These are phyloP conservation scores for Leccinum idahoense DNA, from an alignment of 1,284 basidiomycete genomes.

Conservation along the genomic window DNA sequence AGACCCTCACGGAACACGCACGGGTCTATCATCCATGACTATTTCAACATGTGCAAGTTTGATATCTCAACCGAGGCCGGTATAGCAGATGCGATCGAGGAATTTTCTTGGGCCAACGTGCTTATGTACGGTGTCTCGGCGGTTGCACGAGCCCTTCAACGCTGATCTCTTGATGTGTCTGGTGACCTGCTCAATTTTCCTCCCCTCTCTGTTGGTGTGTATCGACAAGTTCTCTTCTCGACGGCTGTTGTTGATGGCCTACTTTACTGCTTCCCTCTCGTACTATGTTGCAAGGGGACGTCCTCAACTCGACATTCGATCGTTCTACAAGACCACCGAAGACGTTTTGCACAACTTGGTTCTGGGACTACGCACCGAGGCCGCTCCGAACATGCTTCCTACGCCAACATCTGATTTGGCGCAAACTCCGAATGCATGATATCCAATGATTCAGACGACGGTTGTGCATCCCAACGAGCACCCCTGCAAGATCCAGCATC, in stretches of 20 bases:
- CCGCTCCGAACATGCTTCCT: slow-evolving; percentile 32
- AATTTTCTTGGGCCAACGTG: slow-evolving; percentile 38
- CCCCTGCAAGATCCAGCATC: slow-evolving; percentile 51
- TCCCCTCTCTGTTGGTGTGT: slow-evolving; percentile 27
- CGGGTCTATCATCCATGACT: slow-evolving; percentile 37
- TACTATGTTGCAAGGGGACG: slow-evolving; percentile 38
- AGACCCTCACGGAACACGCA: slow-evolving; percentile 28
- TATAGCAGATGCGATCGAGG: slow-evolving; percentile 31
- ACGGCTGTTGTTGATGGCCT: slow-evolving; percentile 34
- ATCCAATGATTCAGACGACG: slow-evolving; percentile 38
- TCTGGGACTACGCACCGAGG: slow-evolving; percentile 31
- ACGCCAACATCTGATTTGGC: slow-evolving; percentile 25
- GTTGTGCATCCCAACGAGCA: slow-evolving; percentile 52
- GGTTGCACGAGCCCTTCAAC: slow-evolving; percentile 33
- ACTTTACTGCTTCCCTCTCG: slow-evolving; percentile 33
- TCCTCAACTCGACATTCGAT: slow-evolving; percentile 29
- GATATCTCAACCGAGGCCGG: slow-evolving; percentile 29
- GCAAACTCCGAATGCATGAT: slow-evolving; percentile 48
- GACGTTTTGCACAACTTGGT: slow-evolving; percentile 19
- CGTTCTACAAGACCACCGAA: slow-evolving; percentile 31
- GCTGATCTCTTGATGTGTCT: slow-evolving; percentile 44
- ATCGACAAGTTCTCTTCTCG: slow-evolving; percentile 29
- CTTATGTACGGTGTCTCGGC: slow-evolving; percentile 36
- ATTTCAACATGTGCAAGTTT: slow-evolving; percentile 48
- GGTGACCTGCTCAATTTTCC: slow-evolving; percentile 42